phyloP scores from a whole-genome alignment of 2,329 filamentous ascomycete species.

The Xylariaceae sp. region DNA sequence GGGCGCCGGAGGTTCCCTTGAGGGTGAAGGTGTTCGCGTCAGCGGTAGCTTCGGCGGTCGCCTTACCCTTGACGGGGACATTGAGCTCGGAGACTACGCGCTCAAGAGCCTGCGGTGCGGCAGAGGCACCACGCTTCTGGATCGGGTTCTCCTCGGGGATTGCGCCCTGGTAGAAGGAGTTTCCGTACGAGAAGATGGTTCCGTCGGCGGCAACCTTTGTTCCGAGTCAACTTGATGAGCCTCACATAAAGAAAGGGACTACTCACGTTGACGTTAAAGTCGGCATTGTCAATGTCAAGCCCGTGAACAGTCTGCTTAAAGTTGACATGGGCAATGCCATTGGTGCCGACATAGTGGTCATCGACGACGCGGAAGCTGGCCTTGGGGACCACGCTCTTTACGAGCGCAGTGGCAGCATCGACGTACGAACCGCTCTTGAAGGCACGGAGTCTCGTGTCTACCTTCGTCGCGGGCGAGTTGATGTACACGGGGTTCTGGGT shows the following conservation, averaged over 20 bases:
- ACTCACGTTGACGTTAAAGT: constrained; percentile 57
- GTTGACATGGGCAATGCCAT: constrained; percentile 53
- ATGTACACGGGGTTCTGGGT: constrained; percentile 30
- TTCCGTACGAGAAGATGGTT: constrained; percentile 53
- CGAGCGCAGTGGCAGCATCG: constrained; percentile 40
- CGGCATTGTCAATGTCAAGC: constrained; percentile 55
- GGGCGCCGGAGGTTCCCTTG: constrained; percentile 43
- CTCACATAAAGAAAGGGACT: background rate
- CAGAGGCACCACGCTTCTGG: constrained; percentile 38
- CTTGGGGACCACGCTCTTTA: constrained; percentile 36
- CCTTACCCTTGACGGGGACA: constrained; percentile 38
- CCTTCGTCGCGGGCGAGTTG: constrained; percentile 27
- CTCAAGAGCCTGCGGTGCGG: constrained; percentile 40
- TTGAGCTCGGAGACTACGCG: constrained; percentile 36
- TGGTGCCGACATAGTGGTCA: constrained; percentile 50
- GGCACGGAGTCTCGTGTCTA: constrained; percentile 24
- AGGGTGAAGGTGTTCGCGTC: constrained; percentile 40
- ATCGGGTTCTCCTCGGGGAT: constrained; percentile 38
- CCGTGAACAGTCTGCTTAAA: constrained; percentile 55
- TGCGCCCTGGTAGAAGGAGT: constrained; percentile 41
- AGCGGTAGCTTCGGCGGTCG: constrained; percentile 36
- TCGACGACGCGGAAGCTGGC: constrained; percentile 46
- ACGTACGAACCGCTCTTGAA: constrained; percentile 37
- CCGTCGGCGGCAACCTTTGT: constrained; percentile 46
- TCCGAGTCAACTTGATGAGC: constrained; percentile 8